Evolutionary conservation across 2,329 filamentous ascomycete species (phyloP).

Genomic region (Purpureocillium takamizusanense): DNA sequence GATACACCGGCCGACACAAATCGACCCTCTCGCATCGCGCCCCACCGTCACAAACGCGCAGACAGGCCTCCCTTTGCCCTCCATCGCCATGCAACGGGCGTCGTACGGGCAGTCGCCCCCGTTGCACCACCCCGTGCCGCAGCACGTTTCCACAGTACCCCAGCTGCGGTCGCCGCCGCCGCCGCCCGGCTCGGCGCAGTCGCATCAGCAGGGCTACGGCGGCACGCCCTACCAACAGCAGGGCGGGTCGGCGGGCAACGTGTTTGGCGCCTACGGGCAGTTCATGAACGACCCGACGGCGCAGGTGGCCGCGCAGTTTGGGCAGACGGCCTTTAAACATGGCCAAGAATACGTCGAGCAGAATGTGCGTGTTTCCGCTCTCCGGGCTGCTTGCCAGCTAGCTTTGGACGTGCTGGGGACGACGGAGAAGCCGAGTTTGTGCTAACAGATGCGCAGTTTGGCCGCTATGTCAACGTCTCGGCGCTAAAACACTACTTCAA

Average conservation of each 20-base stretch:
- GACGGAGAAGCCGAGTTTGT: neutral
- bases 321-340: conserved; percentile 82
- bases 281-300: conserved; percentile 95
- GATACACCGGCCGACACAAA: neutral
- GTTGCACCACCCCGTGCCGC: conserved; percentile 92
- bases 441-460: conserved; percentile 30
- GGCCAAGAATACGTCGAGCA: conserved; percentile 93
- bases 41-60: neutral
- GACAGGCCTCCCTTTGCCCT: too few relatives aligned
- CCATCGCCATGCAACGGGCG: conserved; percentile 67
- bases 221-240: conserved; percentile 68
- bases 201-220: conserved; percentile 52
- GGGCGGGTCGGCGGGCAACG: conserved; percentile 40
- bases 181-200: conserved; percentile 61
- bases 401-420: too few relatives aligned
- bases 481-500: conserved; percentile 99
- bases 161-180: conserved; percentile 92
- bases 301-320: conserved; percentile 90
- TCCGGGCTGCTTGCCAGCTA: too few relatives aligned
- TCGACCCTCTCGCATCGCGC: too few relatives aligned
- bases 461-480: conserved; percentile 78
- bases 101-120: conserved; percentile 83
- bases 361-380: conserved; percentile 55
- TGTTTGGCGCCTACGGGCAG: conserved; percentile 69
- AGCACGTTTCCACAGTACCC: conserved; percentile 96